Percentiles rank a stretch among this genome's conserved stretches.
Conservation (phyloP, 2,329 filamentous ascomycete genomes). For the Alternaria panax region DNA sequence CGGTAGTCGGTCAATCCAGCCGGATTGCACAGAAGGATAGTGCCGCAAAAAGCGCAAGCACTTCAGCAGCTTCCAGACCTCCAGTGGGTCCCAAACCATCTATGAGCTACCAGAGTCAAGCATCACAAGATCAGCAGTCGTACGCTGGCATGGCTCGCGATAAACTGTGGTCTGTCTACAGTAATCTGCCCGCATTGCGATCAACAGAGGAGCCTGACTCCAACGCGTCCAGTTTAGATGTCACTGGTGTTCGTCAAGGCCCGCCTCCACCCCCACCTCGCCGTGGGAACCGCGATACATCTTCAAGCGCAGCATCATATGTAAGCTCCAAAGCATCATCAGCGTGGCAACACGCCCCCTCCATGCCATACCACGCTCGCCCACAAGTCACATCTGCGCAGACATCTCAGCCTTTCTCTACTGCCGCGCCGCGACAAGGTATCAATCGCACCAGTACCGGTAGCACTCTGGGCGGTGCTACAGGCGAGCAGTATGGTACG, state of each 20-base stretch:
- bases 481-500: slow-evolving; percentile 54
- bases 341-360: slow-evolving; percentile 47
- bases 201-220: slow-evolving; percentile 27
- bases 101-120: slow-evolving; percentile 26
- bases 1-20: slow-evolving; percentile 35
- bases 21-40: slow-evolving; percentile 37
- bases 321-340: slow-evolving; percentile 47
- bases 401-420: slow-evolving; percentile 39
- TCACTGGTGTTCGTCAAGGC: slow-evolving; percentile 20
- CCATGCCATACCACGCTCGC: slow-evolving; percentile 38
- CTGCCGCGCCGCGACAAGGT: slow-evolving; percentile 26
- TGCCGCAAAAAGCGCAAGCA: slow-evolving; percentile 30
- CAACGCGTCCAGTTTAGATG: slow-evolving; percentile 18
- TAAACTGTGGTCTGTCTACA: slow-evolving; percentile 52
- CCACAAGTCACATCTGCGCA: slow-evolving; percentile 26
- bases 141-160: slow-evolving; percentile 50
- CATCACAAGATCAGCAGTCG: slow-evolving; percentile 34
- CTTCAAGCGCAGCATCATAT: slow-evolving; percentile 48
- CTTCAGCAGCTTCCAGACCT: slow-evolving; percentile 46
- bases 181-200: slow-evolving; percentile 46
- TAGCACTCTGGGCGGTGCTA: slow-evolving; percentile 32
- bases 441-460: slow-evolving; percentile 37
- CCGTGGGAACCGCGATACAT: slow-evolving; percentile 47
- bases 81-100: slow-evolving; percentile 34
- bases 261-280: slow-evolving; percentile 50